Evolutionary conservation across 2,329 filamentous ascomycete genomes (phyloP), one percentile per base, ranked within the genome.

Genomic region (Eurotiales sp.): DNA sequence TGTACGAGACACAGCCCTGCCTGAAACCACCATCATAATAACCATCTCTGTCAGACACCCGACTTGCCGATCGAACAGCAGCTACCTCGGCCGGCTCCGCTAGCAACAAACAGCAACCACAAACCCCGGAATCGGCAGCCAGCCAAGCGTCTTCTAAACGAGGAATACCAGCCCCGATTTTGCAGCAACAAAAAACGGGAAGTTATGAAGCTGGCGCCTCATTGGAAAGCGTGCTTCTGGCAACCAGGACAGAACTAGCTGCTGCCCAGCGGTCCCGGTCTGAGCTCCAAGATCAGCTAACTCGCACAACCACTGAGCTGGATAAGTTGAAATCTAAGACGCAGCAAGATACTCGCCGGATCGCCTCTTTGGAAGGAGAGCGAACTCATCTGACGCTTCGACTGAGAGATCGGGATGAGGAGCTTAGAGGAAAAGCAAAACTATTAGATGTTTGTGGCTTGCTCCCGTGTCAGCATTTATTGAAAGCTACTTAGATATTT

Each of bases 391-490:
- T 93, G 15, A 76, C 81, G 45, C 78, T 83, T 37, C 85, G 85
- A 56, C 73, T 95, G 36, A 84, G 82, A 56, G 92, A 96, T 67
- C 77, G 87, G 25, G 89, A 95, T 55, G 88, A 95, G 61, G 93
- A 97, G 74, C 71, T 96, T 27, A 81, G 79, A 51, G 88, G 84
- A 53, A 96, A 96, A 75, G 83, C 84, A 27, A 89, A 91, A 66
- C 73, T 96, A 57, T 79, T 95, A 2, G 86, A 90, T 75, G 84
- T 86, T 70, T 44, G 74, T 62, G n/a, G 14, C 23, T 11, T 2
- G 6, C 11, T 42, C 17, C n/a, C 14, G 10, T 36, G 34, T 36
- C 17, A 10, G 11, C 7, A 32, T 15, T 8, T 15, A 10, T 15
- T 19, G 46, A 41, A 29, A 15, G 45, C 23, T 37, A 53, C 45